Conservation (phyloP, 805 yeast genomes). For the Metschnikowia cubensis region DNA sequence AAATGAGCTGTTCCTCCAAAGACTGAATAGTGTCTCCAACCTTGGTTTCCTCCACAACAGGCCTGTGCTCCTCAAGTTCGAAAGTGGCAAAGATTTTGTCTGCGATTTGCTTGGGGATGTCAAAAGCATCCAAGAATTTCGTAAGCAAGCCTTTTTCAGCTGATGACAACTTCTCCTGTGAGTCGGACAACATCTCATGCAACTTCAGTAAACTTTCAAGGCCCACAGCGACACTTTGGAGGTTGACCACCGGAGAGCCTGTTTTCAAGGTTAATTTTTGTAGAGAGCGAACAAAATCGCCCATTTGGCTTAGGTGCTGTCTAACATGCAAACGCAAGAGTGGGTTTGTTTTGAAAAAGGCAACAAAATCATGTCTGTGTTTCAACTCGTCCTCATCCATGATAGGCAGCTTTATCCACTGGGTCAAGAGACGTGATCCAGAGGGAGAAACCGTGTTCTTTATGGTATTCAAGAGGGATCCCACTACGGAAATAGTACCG, state of each 20-base stretch:
- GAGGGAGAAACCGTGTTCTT: constrained; percentile 74
- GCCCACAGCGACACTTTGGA: constrained; percentile 32
- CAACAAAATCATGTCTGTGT: constrained; percentile 42
- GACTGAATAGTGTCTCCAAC: background rate
- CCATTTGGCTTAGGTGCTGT: constrained; percentile 39
- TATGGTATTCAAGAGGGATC: constrained; percentile 68
- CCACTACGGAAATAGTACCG: constrained; percentile 51
- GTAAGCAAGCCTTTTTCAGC: constrained; percentile 17
- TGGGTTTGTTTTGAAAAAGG: constrained; percentile 24
- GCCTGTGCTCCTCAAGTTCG: constrained; percentile 1
- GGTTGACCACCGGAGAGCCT: constrained; percentile 30
- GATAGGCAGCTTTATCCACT: constrained; percentile 82
- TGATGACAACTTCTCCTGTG: constrained; percentile 20
- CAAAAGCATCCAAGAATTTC: constrained; percentile 24
- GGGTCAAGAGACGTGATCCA: constrained; percentile 73
- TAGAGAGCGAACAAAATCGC: constrained; percentile 58
- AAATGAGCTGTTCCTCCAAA: constrained; percentile 2
- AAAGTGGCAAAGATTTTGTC: constrained; percentile 32
- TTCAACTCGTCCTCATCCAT: constrained; percentile 53
- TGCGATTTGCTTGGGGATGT: constrained; percentile 40
- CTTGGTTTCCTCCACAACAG: background rate
- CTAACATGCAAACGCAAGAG: constrained; percentile 24
- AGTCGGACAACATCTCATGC: constrained; percentile 11
- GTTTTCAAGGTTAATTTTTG: constrained; percentile 44
- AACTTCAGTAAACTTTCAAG: constrained; percentile 20